phyloP scores from a whole-genome alignment of 352 stramenopile genomes.

The Saprolegnia diclina region DNA sequence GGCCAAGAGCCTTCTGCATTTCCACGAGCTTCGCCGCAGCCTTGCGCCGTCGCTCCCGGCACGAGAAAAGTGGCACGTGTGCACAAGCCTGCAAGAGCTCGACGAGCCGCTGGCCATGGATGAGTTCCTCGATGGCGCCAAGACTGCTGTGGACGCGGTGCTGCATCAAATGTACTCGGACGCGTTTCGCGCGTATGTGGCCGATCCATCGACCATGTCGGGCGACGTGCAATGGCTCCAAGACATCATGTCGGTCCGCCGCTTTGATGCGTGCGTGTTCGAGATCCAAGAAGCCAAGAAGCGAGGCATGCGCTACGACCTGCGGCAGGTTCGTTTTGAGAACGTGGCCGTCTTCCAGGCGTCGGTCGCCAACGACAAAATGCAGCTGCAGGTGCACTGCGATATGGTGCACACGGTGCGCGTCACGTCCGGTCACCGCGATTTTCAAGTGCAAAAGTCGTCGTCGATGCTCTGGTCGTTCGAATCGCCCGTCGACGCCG shows the following conservation, averaged over 20 bases:
- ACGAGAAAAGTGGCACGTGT: slow-evolving; percentile 3
- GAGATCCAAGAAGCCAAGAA: slow-evolving; percentile 23
- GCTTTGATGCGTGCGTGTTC: slow-evolving; percentile 14
- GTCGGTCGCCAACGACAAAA: not conserved
- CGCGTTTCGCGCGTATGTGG: slow-evolving; percentile 15
- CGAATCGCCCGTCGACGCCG: not conserved
- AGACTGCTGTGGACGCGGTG: slow-evolving; percentile 5
- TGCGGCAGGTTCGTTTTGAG: slow-evolving; percentile 6
- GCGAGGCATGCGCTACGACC: slow-evolving; percentile 20
- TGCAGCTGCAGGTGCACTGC: slow-evolving; percentile 9
- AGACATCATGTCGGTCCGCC: not conserved
- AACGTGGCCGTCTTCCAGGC: not conserved
- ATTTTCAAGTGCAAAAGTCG: slow-evolving; percentile 9
- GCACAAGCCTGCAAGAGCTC: slow-evolving; percentile 1
- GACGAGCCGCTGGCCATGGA: slow-evolving; percentile 9
- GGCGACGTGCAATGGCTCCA: slow-evolving; percentile 12
- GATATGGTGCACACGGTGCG: slow-evolving; percentile 18
- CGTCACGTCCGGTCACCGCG: not conserved
- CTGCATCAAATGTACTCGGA: slow-evolving; percentile 19
- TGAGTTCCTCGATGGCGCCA: slow-evolving; percentile 18
- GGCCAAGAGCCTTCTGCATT: slow-evolving; percentile 2
- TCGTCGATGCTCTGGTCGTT: slow-evolving; percentile 21
- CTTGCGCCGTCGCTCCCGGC: not conserved
- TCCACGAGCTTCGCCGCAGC: not conserved
- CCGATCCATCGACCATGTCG: not conserved